Conservation (phyloP, 2,329 filamentous ascomycete genomes). For the Cercospora zeae-maydis region DNA sequence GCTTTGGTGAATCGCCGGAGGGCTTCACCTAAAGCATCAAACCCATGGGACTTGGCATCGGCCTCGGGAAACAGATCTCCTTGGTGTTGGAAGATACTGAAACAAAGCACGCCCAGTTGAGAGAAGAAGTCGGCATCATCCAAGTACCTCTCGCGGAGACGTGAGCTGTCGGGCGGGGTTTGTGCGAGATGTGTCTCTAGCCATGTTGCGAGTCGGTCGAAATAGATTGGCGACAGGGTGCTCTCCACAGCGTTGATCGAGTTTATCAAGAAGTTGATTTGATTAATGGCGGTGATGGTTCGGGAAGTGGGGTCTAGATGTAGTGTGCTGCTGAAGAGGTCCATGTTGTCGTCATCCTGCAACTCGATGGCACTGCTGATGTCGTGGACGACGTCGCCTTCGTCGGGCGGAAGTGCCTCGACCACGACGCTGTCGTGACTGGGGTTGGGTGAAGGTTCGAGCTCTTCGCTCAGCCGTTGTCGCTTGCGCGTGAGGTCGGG, state of each 20-base stretch:
- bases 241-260: background rate
- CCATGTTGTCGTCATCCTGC: conserved; percentile 32
- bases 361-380: conserved; percentile 41
- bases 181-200: conserved; percentile 19
- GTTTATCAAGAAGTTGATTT: conserved; percentile 14
- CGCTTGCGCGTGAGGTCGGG: conserved; percentile 46
- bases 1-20: conserved; percentile 16
- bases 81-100: conserved; percentile 30
- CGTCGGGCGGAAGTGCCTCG: conserved; percentile 37
- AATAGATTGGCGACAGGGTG: background rate
- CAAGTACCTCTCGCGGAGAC: conserved; percentile 16
- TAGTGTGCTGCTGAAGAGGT: conserved; percentile 21
- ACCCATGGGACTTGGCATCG: conserved; percentile 4
- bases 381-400: conserved; percentile 41
- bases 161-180: conserved; percentile 12
- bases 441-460: conserved; percentile 27
- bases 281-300: background rate
- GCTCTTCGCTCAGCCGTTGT: conserved; percentile 42
- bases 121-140: conserved; percentile 25
- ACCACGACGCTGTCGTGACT: conserved; percentile 25
- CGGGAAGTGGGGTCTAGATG: background rate
- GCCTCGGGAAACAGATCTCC: conserved; percentile 6
- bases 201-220: conserved; percentile 14
- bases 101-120: conserved; percentile 19
- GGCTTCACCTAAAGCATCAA: background rate